Conservation (phyloP, 805 yeast genomes). For the Debaryomyces maramus region DNA sequence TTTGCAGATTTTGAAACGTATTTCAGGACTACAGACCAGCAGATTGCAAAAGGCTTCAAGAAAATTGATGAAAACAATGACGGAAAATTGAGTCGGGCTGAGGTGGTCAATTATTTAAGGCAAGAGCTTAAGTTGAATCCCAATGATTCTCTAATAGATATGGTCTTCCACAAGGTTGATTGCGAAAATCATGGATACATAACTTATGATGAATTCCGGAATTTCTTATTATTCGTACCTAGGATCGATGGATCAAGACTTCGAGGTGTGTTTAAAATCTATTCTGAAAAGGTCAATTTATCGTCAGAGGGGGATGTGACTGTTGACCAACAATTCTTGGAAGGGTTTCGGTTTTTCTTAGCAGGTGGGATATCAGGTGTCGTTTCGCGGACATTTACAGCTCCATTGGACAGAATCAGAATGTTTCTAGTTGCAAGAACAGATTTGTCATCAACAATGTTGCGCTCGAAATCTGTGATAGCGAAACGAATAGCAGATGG, state of each 20-base stretch:
- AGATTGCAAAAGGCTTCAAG: slow-evolving; percentile 66
- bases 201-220: slow-evolving; percentile 83
- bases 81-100: slow-evolving; percentile 65
- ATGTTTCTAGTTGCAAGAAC: slow-evolving; percentile 92
- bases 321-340: slow-evolving; percentile 69
- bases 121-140: slow-evolving; percentile 54
- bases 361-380: slow-evolving; percentile 98
- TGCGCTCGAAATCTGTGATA: slow-evolving; percentile 53
- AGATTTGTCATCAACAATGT: slow-evolving; percentile 67
- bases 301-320: slow-evolving; percentile 93
- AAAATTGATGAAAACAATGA: slow-evolving; percentile 70
- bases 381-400: slow-evolving; percentile 92
- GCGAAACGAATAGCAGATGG: slow-evolving; percentile 36
- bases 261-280: slow-evolving; percentile 76
- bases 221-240: slow-evolving; percentile 81
- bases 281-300: slow-evolving; percentile 74
- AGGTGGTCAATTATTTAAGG: slow-evolving; percentile 64
- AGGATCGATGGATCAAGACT: slow-evolving; percentile 72
- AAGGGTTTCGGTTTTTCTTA: slow-evolving; percentile 86
- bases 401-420: slow-evolving; percentile 93
- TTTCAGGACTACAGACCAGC: slow-evolving; percentile 65
- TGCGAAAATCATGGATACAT: slow-evolving; percentile 61
- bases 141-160: slow-evolving; percentile 50
- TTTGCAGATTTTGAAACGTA: slow-evolving; percentile 69
- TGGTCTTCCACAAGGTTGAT: slow-evolving; percentile 58